Evolutionary conservation across 305 asterid genomes (phyloP).

Genomic region (Fraxinus sp.): DNA sequence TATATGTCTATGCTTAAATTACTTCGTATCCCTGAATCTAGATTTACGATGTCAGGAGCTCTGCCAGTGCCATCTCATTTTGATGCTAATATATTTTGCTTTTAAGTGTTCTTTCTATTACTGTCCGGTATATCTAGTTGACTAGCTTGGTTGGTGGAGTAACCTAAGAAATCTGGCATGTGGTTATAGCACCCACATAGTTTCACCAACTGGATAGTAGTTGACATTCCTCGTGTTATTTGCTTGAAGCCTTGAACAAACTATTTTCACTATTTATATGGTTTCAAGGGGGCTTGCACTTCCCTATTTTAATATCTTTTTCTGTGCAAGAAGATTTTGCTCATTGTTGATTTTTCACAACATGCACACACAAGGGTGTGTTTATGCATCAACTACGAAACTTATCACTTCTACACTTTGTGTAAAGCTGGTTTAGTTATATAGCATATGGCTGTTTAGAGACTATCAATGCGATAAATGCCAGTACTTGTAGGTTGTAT

Average conservation of each 20-base stretch:
- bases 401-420: neutral
- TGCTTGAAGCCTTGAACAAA: neutral
- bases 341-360: neutral
- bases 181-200: neutral
- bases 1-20: neutral
- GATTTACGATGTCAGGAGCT: neutral
- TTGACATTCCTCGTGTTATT: neutral
- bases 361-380: neutral
- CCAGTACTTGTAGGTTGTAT: neutral
- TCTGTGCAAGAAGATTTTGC: neutral
- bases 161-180: neutral
- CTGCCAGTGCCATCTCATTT: neutral
- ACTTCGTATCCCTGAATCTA: neutral
- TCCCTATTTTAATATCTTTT: neutral
- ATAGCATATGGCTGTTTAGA: neutral
- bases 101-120: neutral
- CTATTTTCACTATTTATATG: neutral
- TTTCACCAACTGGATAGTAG: neutral
- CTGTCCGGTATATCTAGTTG: neutral
- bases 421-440: neutral
- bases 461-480: neutral
- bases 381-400: neutral
- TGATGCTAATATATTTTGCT: neutral
- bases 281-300: neutral
- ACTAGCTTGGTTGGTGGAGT: slow-evolving; percentile 11